Conservation (phyloP, 352 stramenopile species). For the Pythium apleroticum region DNA sequence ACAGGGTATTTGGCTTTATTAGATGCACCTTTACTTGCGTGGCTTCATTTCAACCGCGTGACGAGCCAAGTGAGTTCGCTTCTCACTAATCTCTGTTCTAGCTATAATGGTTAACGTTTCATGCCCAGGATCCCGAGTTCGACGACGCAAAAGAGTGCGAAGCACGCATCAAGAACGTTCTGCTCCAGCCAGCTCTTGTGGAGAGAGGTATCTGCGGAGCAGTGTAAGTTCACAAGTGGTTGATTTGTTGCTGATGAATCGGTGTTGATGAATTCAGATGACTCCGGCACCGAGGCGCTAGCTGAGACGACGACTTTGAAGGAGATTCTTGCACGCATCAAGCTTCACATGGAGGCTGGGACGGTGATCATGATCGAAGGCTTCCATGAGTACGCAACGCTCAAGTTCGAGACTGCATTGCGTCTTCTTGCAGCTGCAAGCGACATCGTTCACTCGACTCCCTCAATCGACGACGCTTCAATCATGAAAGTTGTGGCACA, state of each 20-base stretch:
- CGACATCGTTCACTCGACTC: neutral
- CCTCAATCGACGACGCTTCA: neutral
- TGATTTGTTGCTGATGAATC: neutral
- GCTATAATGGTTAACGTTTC: neutral
- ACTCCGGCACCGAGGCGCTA: neutral
- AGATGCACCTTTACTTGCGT: conserved; percentile 54
- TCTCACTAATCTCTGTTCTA: no score
- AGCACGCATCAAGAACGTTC: conserved; percentile 17
- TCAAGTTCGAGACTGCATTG: conserved; percentile 43
- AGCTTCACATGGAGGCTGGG: conserved; percentile 44
- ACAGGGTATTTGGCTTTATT: neutral
- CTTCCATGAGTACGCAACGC: conserved; percentile 61
- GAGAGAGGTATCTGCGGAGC: neutral
- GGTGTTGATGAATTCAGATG: neutral
- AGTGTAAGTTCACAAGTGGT: no score
- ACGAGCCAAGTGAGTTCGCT: conserved; percentile 35
- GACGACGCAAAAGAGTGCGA: conserved; percentile 25
- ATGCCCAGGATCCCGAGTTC: conserved; percentile 23
- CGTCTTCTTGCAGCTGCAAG: neutral
- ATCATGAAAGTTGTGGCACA: conserved; percentile 16
- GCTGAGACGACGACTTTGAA: conserved; percentile 1
- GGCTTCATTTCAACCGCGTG: conserved; percentile 70
- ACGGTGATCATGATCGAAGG: conserved; percentile 64
- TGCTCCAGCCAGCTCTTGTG: neutral
- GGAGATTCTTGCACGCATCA: conserved; percentile 33